phyloP scores from a whole-genome alignment of 352 stramenopile genomes.

The Halophytophthora polymorphica region DNA sequence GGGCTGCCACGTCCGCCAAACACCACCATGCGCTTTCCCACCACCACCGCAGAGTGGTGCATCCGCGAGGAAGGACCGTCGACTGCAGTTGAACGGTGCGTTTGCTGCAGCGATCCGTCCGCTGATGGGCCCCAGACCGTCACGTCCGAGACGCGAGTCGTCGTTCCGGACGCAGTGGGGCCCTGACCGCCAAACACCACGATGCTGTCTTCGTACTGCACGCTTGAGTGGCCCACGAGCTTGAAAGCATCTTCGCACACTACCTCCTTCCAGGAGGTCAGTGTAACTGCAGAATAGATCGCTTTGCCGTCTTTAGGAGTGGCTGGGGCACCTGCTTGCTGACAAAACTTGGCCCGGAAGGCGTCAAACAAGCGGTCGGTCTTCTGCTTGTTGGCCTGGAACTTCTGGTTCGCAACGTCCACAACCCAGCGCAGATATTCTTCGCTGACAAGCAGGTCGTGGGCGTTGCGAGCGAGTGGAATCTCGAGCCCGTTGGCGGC shows the following conservation, averaged over 20 bases:
- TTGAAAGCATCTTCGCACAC: slow-evolving; percentile 32
- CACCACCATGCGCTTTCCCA: slow-evolving; percentile 58
- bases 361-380: slow-evolving; percentile 66
- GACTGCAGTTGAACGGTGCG: slow-evolving; percentile 14
- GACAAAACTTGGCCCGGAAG: slow-evolving; percentile 48
- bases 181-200: slow-evolving; percentile 75
- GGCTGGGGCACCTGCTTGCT: not conserved
- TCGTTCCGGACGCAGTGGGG: slow-evolving; percentile 46
- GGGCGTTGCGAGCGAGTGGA: slow-evolving; percentile 51
- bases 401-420: slow-evolving; percentile 84
- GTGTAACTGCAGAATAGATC: slow-evolving; percentile 7
- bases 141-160: slow-evolving; percentile 55
- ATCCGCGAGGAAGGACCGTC: slow-evolving; percentile 51
- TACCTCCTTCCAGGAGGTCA: slow-evolving; percentile 24
- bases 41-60: slow-evolving; percentile 68
- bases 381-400: slow-evolving; percentile 69
- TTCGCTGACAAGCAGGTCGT: slow-evolving; percentile 61
- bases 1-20: slow-evolving; percentile 80
- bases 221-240: slow-evolving; percentile 59
- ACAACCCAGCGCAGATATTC: slow-evolving; percentile 75
- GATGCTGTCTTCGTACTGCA: slow-evolving; percentile 39
- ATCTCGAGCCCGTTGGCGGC: slow-evolving; percentile 86
- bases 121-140: slow-evolving; percentile 23
- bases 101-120: slow-evolving; percentile 27
- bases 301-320: not conserved